Percentiles rank a stretch among this genome's conserved stretches.
phyloP scores from a whole-genome alignment of 257 asterid genomes.

The Paraleonurus japonicus region DNA sequence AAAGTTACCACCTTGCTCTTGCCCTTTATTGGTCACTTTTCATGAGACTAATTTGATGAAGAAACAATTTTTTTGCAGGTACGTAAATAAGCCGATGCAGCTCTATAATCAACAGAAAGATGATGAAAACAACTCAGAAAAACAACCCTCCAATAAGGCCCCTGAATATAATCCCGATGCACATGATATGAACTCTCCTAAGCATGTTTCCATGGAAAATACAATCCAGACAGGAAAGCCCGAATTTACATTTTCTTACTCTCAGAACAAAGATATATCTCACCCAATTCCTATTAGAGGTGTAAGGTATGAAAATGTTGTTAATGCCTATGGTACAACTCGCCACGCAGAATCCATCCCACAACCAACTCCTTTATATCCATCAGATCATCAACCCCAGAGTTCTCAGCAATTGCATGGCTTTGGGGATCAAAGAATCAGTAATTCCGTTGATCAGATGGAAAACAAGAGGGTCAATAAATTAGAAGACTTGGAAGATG shows the following conservation, averaged over 20 bases:
- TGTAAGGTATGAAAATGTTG: conserved; percentile 41
- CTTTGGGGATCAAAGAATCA: conserved; percentile 38
- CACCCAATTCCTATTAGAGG: conserved; percentile 64
- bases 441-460: conserved; percentile 39
- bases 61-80: conserved; percentile 49
- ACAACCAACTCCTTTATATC: conserved; percentile 32
- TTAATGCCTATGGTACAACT: conserved; percentile 36
- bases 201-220: conserved; percentile 27
- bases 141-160: conserved; percentile 35
- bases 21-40: neutral
- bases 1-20: neutral
- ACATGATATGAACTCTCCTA: conserved; percentile 34
- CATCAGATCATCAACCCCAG: conserved; percentile 31
- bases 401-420: conserved; percentile 40
- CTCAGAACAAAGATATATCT: conserved; percentile 44
- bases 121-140: conserved; percentile 33
- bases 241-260: conserved; percentile 29
- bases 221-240: conserved; percentile 43
- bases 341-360: conserved; percentile 42
- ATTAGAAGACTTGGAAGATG: conserved; percentile 44
- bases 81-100: conserved; percentile 54
- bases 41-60: conserved; percentile 10
- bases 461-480: conserved; percentile 37
- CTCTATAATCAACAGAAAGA: conserved; percentile 48
- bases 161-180: conserved; percentile 42